Conservation (phyloP, 352 stramenopile genomes). For the Blastocystis sp. region DNA sequence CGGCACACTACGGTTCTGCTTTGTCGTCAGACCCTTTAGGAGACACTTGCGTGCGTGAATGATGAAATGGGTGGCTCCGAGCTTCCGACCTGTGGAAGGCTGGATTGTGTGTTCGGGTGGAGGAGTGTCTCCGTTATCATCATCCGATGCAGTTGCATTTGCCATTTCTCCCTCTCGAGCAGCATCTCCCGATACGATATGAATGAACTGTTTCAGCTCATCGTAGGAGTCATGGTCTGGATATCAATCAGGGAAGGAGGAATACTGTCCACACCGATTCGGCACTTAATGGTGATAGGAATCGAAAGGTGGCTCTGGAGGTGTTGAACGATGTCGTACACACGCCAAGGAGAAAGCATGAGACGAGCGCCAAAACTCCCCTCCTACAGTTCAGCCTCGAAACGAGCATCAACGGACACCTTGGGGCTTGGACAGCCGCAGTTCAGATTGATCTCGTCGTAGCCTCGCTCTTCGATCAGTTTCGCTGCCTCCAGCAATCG, state of each 20-base stretch:
- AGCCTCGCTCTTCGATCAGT: background rate
- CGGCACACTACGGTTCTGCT: conserved; percentile 14
- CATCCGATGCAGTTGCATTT: background rate
- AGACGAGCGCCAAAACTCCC: conserved; percentile 38
- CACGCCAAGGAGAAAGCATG: conserved; percentile 23
- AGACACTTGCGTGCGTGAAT: conserved; percentile 51
- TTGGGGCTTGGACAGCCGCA: conserved; percentile 40
- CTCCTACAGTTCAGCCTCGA: background rate
- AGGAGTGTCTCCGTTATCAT: background rate
- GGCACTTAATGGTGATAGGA: conserved; percentile 22
- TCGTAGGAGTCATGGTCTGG: conserved; percentile 10
- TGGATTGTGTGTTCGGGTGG: background rate
- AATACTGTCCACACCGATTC: conserved; percentile 31
- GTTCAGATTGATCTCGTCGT: conserved; percentile 50
- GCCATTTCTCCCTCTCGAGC: background rate
- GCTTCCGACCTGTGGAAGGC: background rate
- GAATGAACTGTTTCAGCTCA: background rate
- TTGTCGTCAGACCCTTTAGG: background rate
- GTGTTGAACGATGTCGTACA: conserved; percentile 24
- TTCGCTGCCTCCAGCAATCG: conserved; percentile 5
- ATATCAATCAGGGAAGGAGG: background rate
- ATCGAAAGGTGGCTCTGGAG: conserved; percentile 8
- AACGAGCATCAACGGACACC: background rate
- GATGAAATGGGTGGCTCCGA: background rate
- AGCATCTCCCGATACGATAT: conserved; percentile 2